These are phyloP conservation scores for Curvularia verruculosa DNA, from an alignment of 2,329 filamentous ascomycete species.

Conservation along the genomic window DNA sequence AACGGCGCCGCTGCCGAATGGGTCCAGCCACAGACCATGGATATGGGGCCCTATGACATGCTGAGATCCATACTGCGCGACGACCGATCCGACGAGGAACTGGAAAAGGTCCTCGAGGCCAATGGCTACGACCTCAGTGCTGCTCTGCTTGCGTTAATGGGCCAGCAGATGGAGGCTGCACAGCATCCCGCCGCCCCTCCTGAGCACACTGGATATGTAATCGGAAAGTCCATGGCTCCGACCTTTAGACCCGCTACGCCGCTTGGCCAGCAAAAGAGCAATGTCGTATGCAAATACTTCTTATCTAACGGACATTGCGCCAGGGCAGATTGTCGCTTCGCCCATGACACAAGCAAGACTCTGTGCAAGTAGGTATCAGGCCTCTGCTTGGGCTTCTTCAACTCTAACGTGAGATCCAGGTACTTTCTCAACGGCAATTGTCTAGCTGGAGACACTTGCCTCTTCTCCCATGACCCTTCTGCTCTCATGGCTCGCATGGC, in stretches of 20 bases:
- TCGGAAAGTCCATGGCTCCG: conserved; percentile 87
- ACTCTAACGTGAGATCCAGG: conserved; percentile 55
- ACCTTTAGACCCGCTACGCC: conserved; percentile 77
- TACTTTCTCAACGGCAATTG: conserved; percentile 98
- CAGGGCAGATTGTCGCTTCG: conserved; percentile 94
- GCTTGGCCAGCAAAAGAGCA: conserved; percentile 75
- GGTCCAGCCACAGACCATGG: conserved; percentile 69
- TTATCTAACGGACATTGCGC: conserved; percentile 94
- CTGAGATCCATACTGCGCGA: conserved; percentile 91
- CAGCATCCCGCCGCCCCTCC: conserved; percentile 56
- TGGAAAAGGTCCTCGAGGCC: conserved; percentile 84
- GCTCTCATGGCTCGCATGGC: conserved; percentile 81
- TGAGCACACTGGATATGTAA: conserved; percentile 70
- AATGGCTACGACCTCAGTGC: conserved; percentile 94
- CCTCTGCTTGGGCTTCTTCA: conserved; percentile 7
- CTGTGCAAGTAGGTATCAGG: conserved; percentile 85
- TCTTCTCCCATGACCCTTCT: conserved; percentile 95
- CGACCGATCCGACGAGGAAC: conserved; percentile 88
- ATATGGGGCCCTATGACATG: conserved; percentile 99
- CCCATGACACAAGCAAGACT: conserved; percentile 92
- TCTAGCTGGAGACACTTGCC: conserved; percentile 88
- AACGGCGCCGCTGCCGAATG: conserved; percentile 85
- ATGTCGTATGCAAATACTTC: conserved; percentile 96
- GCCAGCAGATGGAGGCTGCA: conserved; percentile 64
- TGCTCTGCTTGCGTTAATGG: conserved; percentile 88